Base-by-base conservation (phyloP, 495 filamentous ascomycete species). In the Viridothelium virens region DNA sequence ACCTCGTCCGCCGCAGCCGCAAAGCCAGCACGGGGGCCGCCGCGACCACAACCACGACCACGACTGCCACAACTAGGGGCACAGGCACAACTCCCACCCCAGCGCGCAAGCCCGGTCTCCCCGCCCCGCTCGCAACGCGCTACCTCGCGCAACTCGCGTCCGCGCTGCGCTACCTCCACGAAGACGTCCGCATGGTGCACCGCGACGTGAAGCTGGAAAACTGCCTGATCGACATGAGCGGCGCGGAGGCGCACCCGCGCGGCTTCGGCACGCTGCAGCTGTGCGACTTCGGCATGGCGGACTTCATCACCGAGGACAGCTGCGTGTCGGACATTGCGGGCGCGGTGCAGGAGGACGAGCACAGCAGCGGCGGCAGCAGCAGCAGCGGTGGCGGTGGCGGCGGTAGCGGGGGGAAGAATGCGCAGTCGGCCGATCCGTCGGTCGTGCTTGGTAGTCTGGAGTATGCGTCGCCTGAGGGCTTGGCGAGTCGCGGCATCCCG, bases 161-260 rank as follows among this genome's bases (percentile, higher is more conserved):
- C 46, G 88, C 88, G 3, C 73, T 91, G 16, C 83, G 88, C 31
- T 91, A 91, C 74, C 75, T 91, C 1, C 88, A 91, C 68, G 83
- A 91, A 74, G 88, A 91, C 72, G 83, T 87, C 37, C 81, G 82
- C 1, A 81, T 91, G 47, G 85, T 89, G 9, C 88, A 91, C 71
- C 79, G 88, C 38, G 88, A 91, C 71, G 84, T 91, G 71, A 91
- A 91, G 75, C 81, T 91, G 6, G 88, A 91, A 73, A 91, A 91
- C 68, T 91, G 88, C 68, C 81, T 91, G 10, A 71, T 91, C 34
- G 87, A 91, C 68, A 76, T 79, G 68, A 75, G 78, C n/a, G 72
- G 67, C 14, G 81, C 84, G 0, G 72, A 80, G 53, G 76, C 80
- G 5, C 67, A 70, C 0, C 66, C 73, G 1, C 82, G 85, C 67